phyloP scores from a whole-genome alignment of 2,329 filamentous ascomycete species.

The Fusarium xylarioides region DNA sequence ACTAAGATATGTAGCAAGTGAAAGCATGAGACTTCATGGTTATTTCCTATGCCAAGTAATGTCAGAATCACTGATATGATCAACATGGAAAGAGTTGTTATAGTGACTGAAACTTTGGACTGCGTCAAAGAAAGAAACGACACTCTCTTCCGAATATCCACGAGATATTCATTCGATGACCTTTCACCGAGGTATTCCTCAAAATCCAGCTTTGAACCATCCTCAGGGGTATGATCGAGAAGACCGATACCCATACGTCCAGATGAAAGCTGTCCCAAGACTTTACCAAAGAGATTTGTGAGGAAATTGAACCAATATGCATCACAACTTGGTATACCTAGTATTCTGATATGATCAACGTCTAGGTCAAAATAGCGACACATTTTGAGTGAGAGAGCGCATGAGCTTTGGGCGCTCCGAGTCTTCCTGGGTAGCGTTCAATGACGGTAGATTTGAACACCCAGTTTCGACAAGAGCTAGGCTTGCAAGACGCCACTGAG shows the following conservation, averaged over 20 bases:
- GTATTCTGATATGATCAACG: neutral
- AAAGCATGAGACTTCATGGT: neutral
- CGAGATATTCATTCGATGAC: neutral
- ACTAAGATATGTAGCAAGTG: fast-evolving
- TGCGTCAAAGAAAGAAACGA: neutral
- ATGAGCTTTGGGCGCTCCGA: neutral
- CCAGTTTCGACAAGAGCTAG: neutral
- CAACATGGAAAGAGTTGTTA: neutral
- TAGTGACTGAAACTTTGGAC: neutral
- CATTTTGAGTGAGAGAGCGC: neutral
- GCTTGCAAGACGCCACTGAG: neutral
- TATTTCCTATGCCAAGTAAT: neutral
- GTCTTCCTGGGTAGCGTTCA: neutral
- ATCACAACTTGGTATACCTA: neutral
- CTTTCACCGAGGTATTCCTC: neutral
- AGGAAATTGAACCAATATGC: neutral
- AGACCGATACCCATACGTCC: fast-evolving
- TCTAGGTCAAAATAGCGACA: neutral
- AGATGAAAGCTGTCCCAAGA: neutral
- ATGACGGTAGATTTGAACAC: too few species aligned
- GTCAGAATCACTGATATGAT: neutral
- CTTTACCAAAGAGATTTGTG: neutral
- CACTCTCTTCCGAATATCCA: fast-evolving
- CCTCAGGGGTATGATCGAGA: neutral
- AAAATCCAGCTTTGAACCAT: too few species aligned